These are phyloP conservation scores for Moniliophthora roreri DNA, from an alignment of 1,284 basidiomycete genomes.

Conservation along the genomic window DNA sequence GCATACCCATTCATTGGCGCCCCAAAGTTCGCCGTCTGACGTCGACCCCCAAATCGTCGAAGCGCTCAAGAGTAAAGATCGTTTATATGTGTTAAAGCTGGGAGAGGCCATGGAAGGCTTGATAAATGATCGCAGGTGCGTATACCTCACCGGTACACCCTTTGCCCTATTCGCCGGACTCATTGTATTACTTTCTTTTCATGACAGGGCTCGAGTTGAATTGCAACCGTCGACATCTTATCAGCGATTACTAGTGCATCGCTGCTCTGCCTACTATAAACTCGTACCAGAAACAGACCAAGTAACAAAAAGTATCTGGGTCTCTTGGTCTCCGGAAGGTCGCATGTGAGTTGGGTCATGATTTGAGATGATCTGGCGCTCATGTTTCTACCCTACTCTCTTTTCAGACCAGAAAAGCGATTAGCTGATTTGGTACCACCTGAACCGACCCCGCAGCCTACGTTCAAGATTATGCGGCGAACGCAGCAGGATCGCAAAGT, in stretches of 20 bases:
- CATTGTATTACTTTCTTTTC: not conserved
- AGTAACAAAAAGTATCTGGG: constrained; percentile 58
- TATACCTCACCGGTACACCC: constrained; percentile 15
- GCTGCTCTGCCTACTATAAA: constrained; percentile 78
- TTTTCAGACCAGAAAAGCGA: constrained; percentile 60
- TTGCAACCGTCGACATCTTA: constrained; percentile 70
- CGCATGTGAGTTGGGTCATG: constrained; percentile 62
- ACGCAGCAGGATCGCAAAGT: constrained; percentile 47
- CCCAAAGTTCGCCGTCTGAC: constrained; percentile 33
- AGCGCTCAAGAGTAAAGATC: constrained; percentile 82
- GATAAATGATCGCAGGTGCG: constrained; percentile 70
- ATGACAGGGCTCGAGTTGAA: constrained; percentile 45
- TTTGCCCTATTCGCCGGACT: constrained; percentile 10
- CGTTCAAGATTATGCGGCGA: constrained; percentile 84
- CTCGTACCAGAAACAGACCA: constrained; percentile 66
- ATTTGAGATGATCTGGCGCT: constrained; percentile 6
- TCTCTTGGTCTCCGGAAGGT: constrained; percentile 59
- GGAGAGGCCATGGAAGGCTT: constrained; percentile 79
- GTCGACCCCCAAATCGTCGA: constrained; percentile 77
- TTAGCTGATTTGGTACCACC: constrained; percentile 78
- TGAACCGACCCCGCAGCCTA: constrained; percentile 63
- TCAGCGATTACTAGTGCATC: constrained; percentile 79
- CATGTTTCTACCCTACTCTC: constrained; percentile 8
- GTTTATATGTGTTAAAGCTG: constrained; percentile 79
- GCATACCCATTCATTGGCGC: constrained; percentile 14